Percentiles rank a stretch among this genome's conserved stretches.
phyloP scores from a whole-genome alignment of 768 basidiomycete genomes.

The Calocybe indica region DNA sequence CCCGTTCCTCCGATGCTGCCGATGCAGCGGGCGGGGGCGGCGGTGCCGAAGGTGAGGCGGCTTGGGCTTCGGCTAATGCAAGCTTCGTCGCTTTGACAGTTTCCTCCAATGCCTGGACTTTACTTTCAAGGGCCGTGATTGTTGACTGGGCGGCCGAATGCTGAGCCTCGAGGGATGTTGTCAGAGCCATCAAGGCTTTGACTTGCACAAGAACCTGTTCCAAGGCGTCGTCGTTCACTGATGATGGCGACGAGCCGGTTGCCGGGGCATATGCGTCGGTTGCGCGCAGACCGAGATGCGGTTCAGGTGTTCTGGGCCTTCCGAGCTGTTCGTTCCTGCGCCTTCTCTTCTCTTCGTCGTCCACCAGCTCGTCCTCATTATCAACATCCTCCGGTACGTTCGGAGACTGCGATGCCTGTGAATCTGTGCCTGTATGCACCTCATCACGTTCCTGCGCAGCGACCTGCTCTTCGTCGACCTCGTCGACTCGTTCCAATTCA shows the following conservation, averaged over 20 bases:
- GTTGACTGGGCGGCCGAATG: slow-evolving; percentile 74
- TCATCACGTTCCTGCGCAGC: slow-evolving; percentile 14
- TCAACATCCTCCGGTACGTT: neutral
- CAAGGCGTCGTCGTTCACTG: slow-evolving; percentile 51
- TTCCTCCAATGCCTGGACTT: slow-evolving; percentile 63
- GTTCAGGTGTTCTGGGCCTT: slow-evolving; percentile 79
- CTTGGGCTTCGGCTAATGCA: slow-evolving; percentile 20
- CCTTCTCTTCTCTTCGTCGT: slow-evolving; percentile 41
- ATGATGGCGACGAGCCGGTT: slow-evolving; percentile 17
- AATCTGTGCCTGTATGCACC: slow-evolving; percentile 12
- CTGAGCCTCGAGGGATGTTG: slow-evolving; percentile 67
- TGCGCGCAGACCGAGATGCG: slow-evolving; percentile 32
- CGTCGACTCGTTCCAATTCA: slow-evolving; percentile 65
- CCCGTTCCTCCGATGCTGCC: slow-evolving; percentile 27
- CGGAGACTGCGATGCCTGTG: neutral
- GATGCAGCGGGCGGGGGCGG: slow-evolving; percentile 3
- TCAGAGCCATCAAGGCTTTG: slow-evolving; percentile 67
- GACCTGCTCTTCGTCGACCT: slow-evolving; percentile 66
- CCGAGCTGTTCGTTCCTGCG: slow-evolving; percentile 54
- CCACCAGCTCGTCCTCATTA: slow-evolving; percentile 24
- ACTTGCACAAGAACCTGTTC: slow-evolving; percentile 70
- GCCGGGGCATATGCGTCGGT: slow-evolving; percentile 15
- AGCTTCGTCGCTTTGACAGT: slow-evolving; percentile 42
- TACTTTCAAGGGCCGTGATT: slow-evolving; percentile 61
- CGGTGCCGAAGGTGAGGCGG: slow-evolving; percentile 5